Percentiles rank a stretch among this genome's conserved stretches.
Conservation (phyloP, 139 green algal species). For the Coccomyxa sp. region DNA sequence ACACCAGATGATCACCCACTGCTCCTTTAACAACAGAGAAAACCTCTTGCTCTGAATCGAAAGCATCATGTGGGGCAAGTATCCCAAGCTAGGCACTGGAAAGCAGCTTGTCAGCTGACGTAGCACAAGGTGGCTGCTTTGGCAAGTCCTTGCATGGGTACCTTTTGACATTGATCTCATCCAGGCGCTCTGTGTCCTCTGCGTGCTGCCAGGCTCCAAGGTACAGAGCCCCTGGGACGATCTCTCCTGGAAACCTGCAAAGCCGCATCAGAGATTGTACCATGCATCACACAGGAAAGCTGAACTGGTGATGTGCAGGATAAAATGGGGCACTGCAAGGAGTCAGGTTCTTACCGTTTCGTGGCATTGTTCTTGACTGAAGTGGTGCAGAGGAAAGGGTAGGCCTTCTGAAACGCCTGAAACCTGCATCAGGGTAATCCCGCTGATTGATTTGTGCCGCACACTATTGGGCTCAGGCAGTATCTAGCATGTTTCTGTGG, state of each 20-base stretch:
- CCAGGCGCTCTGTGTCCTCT: slow-evolving; percentile 31
- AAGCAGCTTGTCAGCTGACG: not conserved
- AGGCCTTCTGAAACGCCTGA: slow-evolving; percentile 39
- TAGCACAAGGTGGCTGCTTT: not conserved
- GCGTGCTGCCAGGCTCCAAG: slow-evolving; percentile 74
- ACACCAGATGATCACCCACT: too few species aligned
- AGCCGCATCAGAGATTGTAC: too few species aligned
- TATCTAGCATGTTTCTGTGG: too few species aligned
- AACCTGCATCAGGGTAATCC: slow-evolving; percentile 26
- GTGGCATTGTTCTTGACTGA: slow-evolving; percentile 46
- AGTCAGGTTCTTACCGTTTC: slow-evolving; percentile 43
- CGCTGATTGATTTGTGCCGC: not conserved
- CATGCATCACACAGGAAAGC: too few species aligned
- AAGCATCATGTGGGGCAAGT: too few species aligned
- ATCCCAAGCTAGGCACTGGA: too few species aligned
- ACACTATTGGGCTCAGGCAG: too few species aligned
- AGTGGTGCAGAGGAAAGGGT: slow-evolving; percentile 62
- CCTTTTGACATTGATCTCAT: slow-evolving; percentile 49
- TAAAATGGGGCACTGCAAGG: too few species aligned
- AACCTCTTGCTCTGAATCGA: too few species aligned
- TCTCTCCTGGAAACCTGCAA: slow-evolving; percentile 63
- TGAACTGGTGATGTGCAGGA: too few species aligned
- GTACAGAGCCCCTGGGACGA: slow-evolving; percentile 61
- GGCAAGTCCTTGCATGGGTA: too few species aligned
- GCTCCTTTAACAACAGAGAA: too few species aligned